phyloP scores from a whole-genome alignment of 2,329 filamentous ascomycete species.

The Curvularia sp. region DNA sequence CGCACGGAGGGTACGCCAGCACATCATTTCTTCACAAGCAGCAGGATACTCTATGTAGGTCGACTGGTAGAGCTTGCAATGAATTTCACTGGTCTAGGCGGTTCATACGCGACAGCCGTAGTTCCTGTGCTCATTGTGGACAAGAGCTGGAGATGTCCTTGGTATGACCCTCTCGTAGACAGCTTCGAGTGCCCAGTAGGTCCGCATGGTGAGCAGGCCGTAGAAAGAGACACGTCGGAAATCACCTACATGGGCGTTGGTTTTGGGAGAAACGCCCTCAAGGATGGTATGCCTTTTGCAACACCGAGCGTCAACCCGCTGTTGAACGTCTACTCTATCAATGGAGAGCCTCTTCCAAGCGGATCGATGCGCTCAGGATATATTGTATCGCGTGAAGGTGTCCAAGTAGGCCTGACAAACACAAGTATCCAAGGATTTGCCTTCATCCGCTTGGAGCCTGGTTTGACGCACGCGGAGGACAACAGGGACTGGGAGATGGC shows the following conservation, averaged over 20 bases:
- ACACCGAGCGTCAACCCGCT: constrained; percentile 45
- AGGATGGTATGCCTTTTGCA: constrained; percentile 40
- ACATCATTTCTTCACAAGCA: constrained; percentile 46
- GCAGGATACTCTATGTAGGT: constrained; percentile 44
- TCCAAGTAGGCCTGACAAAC: constrained; percentile 41
- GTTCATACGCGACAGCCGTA: constrained; percentile 31
- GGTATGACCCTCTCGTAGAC: constrained; percentile 43
- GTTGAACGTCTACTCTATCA: constrained; percentile 42
- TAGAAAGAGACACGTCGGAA: constrained; percentile 32
- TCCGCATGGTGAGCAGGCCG: constrained; percentile 34
- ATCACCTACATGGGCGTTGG: constrained; percentile 50
- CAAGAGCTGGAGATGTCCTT: constrained; percentile 43
- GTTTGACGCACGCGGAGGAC: constrained; percentile 38
- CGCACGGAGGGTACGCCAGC: constrained; percentile 34
- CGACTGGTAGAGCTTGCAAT: constrained; percentile 40
- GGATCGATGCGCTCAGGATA: constrained; percentile 35
- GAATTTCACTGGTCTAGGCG: constrained; percentile 33
- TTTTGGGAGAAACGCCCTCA: constrained; percentile 42
- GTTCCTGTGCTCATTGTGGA: constrained; percentile 45
- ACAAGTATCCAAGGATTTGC: constrained; percentile 29
- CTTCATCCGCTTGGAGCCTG: constrained; percentile 36
- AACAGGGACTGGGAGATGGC: constrained; percentile 46
- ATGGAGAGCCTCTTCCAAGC: constrained; percentile 23
- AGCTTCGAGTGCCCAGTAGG: constrained; percentile 39
- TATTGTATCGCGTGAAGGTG: constrained; percentile 38